Evolutionary conservation across 2,329 filamentous ascomycete genomes (phyloP).

Genomic region (Hymenoscyphus infarciens): DNA sequence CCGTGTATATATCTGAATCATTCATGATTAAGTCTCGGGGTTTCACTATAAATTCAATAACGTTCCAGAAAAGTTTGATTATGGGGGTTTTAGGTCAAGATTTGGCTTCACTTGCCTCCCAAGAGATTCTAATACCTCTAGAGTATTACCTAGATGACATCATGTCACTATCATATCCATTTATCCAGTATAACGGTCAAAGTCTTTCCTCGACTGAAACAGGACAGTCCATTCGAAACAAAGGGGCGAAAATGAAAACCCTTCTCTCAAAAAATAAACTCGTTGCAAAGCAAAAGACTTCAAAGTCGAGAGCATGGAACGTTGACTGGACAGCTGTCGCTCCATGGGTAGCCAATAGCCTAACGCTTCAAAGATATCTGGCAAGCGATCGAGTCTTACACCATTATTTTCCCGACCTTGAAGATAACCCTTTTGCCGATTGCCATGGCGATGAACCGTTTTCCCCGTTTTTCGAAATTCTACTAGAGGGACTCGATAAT

Average conservation of each 20-base stretch:
- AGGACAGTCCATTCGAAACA: not conserved
- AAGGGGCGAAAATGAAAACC: not conserved
- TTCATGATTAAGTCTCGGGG: no score
- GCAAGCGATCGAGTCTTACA: not conserved
- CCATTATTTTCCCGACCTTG: not conserved
- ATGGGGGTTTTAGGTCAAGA: no score
- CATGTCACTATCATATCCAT: no score
- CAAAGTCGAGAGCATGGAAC: not conserved
- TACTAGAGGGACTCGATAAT: not conserved
- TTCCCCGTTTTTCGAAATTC: not conserved
- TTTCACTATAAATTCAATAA: no score
- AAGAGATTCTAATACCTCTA: no score
- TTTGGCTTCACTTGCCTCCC: no score
- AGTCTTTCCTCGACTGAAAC: not conserved
- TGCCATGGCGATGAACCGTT: not conserved
- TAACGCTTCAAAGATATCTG: not conserved
- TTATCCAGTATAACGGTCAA: no score
- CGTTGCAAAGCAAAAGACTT: not conserved
- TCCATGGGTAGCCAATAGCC: not conserved
- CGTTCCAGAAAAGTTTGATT: no score
- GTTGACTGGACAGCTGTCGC: not conserved
- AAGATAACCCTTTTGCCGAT: not conserved
- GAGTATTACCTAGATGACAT: no score
- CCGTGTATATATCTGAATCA: no score
- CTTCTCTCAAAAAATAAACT: not conserved